Percentiles rank a stretch among this genome's conserved stretches.
phyloP scores from a whole-genome alignment of 805 yeast genomes.

The Candida silvicultrix region DNA sequence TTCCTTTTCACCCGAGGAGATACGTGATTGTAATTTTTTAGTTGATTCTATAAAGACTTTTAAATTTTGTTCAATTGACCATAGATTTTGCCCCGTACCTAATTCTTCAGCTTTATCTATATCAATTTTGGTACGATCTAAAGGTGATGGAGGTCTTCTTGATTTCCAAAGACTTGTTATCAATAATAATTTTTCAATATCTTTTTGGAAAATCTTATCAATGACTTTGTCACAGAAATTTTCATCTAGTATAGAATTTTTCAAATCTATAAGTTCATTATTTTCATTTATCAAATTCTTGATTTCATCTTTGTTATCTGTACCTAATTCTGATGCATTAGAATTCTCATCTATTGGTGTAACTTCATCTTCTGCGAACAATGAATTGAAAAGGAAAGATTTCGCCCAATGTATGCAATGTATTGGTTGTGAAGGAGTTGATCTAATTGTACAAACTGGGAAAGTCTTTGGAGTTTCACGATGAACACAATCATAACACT shows the following conservation, averaged over 20 bases:
- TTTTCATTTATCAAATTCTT: conserved; percentile 60
- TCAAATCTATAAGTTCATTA: conserved; percentile 53
- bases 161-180: conserved; percentile 78
- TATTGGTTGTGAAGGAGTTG: conserved; percentile 94
- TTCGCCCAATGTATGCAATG: conserved; percentile 99
- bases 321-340: conserved; percentile 44
- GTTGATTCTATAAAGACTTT: conserved; percentile 48
- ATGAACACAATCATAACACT: conserved; percentile 89
- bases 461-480: conserved; percentile 85
- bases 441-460: conserved; percentile 95
- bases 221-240: conserved; percentile 39
- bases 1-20: conserved; percentile 23
- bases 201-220: conserved; percentile 59
- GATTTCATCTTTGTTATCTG: conserved; percentile 58
- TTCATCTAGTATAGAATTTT: conserved; percentile 27
- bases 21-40: conserved; percentile 43
- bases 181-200: conserved; percentile 64
- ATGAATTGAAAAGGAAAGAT: conserved; percentile 74
- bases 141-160: conserved; percentile 61
- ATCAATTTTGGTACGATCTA: conserved; percentile 28
- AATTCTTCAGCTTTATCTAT: conserved; percentile 15
- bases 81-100: conserved; percentile 33
- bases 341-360: conserved; percentile 22
- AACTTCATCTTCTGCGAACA: conserved; percentile 53
- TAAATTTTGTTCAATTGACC: conserved; percentile 62